Evolutionary conservation across 805 yeast species (phyloP).

Genomic region (Komagataella kurtzmanii): DNA sequence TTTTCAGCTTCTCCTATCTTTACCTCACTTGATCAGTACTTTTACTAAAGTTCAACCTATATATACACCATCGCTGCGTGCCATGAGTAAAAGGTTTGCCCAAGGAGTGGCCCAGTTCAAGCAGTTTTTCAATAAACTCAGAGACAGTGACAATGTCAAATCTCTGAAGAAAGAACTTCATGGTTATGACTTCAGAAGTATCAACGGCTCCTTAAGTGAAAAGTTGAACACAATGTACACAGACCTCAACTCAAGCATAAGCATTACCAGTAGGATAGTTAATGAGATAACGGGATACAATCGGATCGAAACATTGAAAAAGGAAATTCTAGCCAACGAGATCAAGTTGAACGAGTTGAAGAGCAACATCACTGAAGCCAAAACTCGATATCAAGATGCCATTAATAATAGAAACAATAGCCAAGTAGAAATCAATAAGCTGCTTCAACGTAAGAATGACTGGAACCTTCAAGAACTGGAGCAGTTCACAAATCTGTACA

Average conservation of each 20-base stretch:
- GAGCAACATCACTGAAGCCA: conserved; percentile 30
- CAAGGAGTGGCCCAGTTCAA: conserved; percentile 1
- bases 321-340: conserved; percentile 46
- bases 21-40: neutral
- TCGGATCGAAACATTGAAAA: conserved; percentile 58
- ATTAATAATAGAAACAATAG: conserved; percentile 50
- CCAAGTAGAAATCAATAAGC: conserved; percentile 78
- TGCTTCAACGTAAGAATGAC: conserved; percentile 68
- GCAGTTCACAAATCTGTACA: conserved; percentile 67
- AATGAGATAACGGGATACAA: conserved; percentile 92
- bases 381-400: conserved; percentile 42
- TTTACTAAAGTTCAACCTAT: neutral
- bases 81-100: neutral
- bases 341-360: conserved; percentile 32
- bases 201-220: conserved; percentile 16
- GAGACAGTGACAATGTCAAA: conserved; percentile 18
- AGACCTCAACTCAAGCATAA: conserved; percentile 41
- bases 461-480: conserved; percentile 80
- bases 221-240: conserved; percentile 35
- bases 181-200: conserved; percentile 12
- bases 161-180: conserved; percentile 16
- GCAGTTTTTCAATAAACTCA: conserved; percentile 12
- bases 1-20: neutral
- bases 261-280: conserved; percentile 51
- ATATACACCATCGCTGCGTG: neutral